Evolutionary conservation across 2,329 filamentous ascomycete genomes (phyloP).

Genomic region (Penicillium corylophilum): DNA sequence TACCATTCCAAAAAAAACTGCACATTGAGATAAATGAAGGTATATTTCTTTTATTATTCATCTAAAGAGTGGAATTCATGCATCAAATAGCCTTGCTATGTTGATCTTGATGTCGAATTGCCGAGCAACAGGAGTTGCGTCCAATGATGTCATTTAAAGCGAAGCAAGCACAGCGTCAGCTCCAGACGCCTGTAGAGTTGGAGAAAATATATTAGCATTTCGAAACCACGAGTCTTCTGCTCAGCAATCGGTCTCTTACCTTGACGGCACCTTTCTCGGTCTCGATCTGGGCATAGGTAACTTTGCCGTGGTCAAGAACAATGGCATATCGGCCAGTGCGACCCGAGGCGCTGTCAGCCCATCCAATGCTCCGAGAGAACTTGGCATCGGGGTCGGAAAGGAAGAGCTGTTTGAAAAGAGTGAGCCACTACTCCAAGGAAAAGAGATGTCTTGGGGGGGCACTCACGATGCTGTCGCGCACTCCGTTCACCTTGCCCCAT

Average conservation of each 20-base stretch:
- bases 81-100: no score
- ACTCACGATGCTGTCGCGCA: conserved; percentile 65
- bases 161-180: conserved; percentile 35
- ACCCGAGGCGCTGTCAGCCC: conserved; percentile 57
- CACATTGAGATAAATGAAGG: no score
- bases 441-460: background rate
- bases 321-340: conserved; percentile 77
- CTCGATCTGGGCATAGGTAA: conserved; percentile 76
- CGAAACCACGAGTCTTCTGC: background rate
- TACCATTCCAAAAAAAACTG: no score
- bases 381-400: conserved; percentile 67
- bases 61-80: no score
- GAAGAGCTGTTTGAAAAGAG: conserved; percentile 57
- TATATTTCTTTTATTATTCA: no score
- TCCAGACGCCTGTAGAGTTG: conserved; percentile 27
- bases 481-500: conserved; percentile 80
- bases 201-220: background rate
- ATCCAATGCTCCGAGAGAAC: conserved; percentile 75
- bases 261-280: conserved; percentile 40
- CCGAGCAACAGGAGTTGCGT: no score
- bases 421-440: background rate
- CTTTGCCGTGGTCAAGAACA: conserved; percentile 76
- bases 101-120: no score
- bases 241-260: conserved; percentile 16
- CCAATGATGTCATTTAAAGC: conserved; percentile 17